A percentile compares a stretch with the other conserved stretches of the same genome.
These are phyloP conservation scores for Solioccasus polychromus DNA, from an alignment of 768 basidiomycete genomes.

Conservation along the genomic window DNA sequence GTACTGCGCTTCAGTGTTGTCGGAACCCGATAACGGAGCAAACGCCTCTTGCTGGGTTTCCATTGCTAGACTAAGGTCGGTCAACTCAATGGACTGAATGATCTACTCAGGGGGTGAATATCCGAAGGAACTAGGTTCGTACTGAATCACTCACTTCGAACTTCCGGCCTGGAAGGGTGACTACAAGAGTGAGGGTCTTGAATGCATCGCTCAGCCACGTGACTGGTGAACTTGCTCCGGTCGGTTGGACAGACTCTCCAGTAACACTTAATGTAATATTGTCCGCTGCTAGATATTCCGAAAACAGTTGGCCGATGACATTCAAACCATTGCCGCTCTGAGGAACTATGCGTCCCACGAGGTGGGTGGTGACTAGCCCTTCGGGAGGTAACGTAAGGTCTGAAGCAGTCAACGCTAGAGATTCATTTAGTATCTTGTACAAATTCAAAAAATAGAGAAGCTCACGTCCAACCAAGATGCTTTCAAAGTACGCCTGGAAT, in stretches of 20 bases:
- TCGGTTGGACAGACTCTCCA: conserved; percentile 60
- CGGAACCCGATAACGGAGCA: conserved; percentile 57
- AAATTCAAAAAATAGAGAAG: background rate
- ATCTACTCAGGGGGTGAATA: conserved; percentile 35
- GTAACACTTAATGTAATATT: conserved; percentile 59
- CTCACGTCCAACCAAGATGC: conserved; percentile 60
- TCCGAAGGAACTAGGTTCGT: background rate
- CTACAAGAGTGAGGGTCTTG: conserved; percentile 58
- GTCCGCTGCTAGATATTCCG: conserved; percentile 58
- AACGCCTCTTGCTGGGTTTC: conserved; percentile 51
- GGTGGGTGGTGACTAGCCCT: conserved; percentile 46
- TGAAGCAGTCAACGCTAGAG: conserved; percentile 49
- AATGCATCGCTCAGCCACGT: conserved; percentile 70
- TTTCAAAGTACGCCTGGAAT: conserved; percentile 61
- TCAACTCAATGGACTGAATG: conserved; percentile 60
- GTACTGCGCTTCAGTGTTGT: conserved; percentile 53
- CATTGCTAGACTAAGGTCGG: conserved; percentile 55
- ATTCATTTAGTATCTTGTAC: background rate
- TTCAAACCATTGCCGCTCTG: conserved; percentile 54
- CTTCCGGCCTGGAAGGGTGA: conserved; percentile 60
- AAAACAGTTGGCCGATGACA: conserved; percentile 61
- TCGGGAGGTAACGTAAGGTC: conserved; percentile 50
- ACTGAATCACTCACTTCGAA: conserved; percentile 38
- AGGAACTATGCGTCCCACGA: conserved; percentile 63
- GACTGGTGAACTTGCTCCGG: conserved; percentile 48